Base-by-base conservation (phyloP, 192 early-diverging fungal species). In the Entophlyctis helioformis region DNA sequence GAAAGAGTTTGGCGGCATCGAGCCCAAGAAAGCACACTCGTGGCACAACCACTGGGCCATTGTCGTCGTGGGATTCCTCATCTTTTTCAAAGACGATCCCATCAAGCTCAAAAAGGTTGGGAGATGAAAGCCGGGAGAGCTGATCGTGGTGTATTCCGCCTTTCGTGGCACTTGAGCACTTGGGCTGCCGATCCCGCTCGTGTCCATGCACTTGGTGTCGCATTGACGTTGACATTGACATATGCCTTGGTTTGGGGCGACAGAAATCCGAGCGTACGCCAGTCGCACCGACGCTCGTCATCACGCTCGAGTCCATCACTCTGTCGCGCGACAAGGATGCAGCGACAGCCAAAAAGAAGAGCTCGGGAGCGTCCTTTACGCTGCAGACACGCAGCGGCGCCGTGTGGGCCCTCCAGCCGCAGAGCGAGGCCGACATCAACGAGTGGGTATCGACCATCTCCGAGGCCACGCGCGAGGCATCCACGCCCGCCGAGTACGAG, bases 21-120 rank as follows among this genome's bases (percentile, higher is more conserved):
- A 56, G 35, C 40, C 59, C 9, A 50, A 46, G 19, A 56, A 47
- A 18, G 21, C 32, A 3, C 29, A 39, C 10, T 60, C 62, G 15
- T 76, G 73, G 73, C 54, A 62, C 12, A 16, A 24, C 3, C 46
- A 38, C 19, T 63, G 56, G 48, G 66, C 48, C 0, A 48, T 72
- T 7, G 47, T 69, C 7, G 62, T 53, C 51, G 64, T 72, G 7
- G 73, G 73, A 11, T 69, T 66, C 42, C 31, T 72, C 39, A 42
- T 69, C 44, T 55, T 69, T 15, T 72, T 56, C 44, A 75, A 75
- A 48, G 67, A 75, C 22, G 51, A 64, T 7, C 48, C 65, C 0
- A 21, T 33, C 0, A 61, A 62, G 36, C 24, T 35, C 5, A 56
- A 61, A 44, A 51, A 53, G 39, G 36, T 29, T 42, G 29, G 11